Conservation (phyloP, 129 eudicot genomes). For the Cynara cardunculus region DNA sequence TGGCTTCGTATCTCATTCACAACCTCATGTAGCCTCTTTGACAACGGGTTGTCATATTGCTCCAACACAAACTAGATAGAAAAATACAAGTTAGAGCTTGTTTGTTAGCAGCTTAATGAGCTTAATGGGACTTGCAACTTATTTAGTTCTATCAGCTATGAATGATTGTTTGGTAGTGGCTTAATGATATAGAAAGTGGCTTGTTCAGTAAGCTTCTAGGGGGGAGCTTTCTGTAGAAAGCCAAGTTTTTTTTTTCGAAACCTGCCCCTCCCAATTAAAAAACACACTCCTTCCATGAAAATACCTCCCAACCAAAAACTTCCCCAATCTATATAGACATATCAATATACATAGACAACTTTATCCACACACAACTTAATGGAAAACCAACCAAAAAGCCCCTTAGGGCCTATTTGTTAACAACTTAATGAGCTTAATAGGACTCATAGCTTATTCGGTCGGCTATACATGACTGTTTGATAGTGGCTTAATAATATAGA, state of each 20-base stretch:
- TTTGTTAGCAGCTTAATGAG: not conserved
- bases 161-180: not conserved
- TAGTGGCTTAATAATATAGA: too few species aligned
- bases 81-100: not conserved
- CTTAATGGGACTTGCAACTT: not conserved
- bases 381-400: too few species aligned
- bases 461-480: too few species aligned
- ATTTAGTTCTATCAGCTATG: not conserved
- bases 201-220: not conserved
- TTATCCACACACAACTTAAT: not conserved
- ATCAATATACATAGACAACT: not conserved
- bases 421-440: too few species aligned
- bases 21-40: constrained; percentile 79
- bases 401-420: too few species aligned
- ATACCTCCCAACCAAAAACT: too few species aligned
- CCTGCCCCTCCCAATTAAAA: not conserved
- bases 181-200: not conserved
- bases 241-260: not conserved
- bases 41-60: constrained; percentile 81
- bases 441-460: too few species aligned
- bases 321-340: not conserved
- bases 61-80: constrained; percentile 69
- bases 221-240: not conserved
- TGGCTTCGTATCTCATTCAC: constrained; percentile 91
- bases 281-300: not conserved